Evolutionary conservation across 169 alveolate genomes (phyloP), one percentile per base, ranked within the genome.

Genomic region (Eimeria praecox): DNA sequence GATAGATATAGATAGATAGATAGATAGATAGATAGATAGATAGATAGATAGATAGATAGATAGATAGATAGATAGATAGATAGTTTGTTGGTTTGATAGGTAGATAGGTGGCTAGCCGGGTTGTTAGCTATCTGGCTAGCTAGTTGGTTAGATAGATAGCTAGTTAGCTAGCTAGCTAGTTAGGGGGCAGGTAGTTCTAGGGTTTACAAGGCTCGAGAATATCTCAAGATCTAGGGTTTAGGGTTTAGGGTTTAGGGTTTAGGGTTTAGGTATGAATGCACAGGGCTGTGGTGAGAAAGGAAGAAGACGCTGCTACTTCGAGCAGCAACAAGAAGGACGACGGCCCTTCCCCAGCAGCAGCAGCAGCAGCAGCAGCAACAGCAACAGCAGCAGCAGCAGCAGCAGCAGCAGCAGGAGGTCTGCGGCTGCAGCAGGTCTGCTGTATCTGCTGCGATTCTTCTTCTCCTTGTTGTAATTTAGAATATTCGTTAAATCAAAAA

Each of bases 391-490:
- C 83, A n/a, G 42, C 83, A 73, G 66, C 88, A 78, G 64, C 88
- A 78, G 88, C 88, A 44, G 88, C 88, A 78, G 88, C 66, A 44
- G 66, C 88, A 78, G 66, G 30, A 78, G 88, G 44, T 4, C 38
- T 30, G 35, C 35, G 42, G 27, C 88, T 78, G 35, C 64, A 38
- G 22, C 62, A 78, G n/a, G 66, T 78, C 16, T 78, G 88, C 35
- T 38, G 62, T 40, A 54, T 78, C 5, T 78, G 88, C 88, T 90
- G 95, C 80, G 95, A 90, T 42, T 35, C 83, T 40, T 30, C 54
- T 30, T 82, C 83, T 12, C 95, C 95, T n/a, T 90, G 95, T 46
- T 90, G 90, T 64, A 89, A 90, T 40, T 77, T 83, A 16, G 95
- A 38, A 44, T 24, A 73, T 24, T 75, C 90, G 3, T 54, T 22